Base-by-base conservation (phyloP, 768 basidiomycete genomes). In the Trametes maxima region DNA sequence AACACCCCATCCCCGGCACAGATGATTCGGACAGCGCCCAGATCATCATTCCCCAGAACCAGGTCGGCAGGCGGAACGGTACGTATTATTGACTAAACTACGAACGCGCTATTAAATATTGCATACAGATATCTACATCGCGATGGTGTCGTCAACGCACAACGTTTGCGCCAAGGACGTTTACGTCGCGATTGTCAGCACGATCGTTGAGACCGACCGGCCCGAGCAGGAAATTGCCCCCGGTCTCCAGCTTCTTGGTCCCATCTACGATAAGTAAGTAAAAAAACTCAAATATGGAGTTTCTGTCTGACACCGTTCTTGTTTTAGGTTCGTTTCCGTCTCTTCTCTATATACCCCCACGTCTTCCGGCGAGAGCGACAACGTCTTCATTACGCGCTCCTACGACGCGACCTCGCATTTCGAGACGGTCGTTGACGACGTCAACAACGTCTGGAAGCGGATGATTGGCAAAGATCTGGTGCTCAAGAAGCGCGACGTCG, bases 401-500 rank as follows among this genome's bases (percentile, higher is more conserved):
- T 99, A 98, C 77, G 97, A 99, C 73, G 96, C 97, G 8, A 98
- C 97, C 12, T 95, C 93, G 28, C 97, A 99, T 78, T 98, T 99
- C 74, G 97, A 99, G 82, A 97, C 94, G 25, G 95, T 98, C 48
- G 94, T 96, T 24, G 94, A 98, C 53, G 96, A 99, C 62, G 97
- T 99, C 39, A 89, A 90, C 63, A 92, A 98, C 75, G 93, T 98
- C 43, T 99, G 94, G 94, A 87, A 89, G 79, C 83, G 95, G 56
- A 86, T 96, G 54, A 80, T 82, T 3, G 94, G 91, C 51, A 79
- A 78, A 50, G 86, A 89, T 51, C 82, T 96, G 54, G 90, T 88
- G 56, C 83, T 96, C 68, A 94, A 92, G 87, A 93, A 95, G 79
- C 84, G 91, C 46, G 93, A 94, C 60, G 81, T 82, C 36, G 87